phyloP scores from a whole-genome alignment of 768 basidiomycete genomes.

The Lactarius sanguifluus region DNA sequence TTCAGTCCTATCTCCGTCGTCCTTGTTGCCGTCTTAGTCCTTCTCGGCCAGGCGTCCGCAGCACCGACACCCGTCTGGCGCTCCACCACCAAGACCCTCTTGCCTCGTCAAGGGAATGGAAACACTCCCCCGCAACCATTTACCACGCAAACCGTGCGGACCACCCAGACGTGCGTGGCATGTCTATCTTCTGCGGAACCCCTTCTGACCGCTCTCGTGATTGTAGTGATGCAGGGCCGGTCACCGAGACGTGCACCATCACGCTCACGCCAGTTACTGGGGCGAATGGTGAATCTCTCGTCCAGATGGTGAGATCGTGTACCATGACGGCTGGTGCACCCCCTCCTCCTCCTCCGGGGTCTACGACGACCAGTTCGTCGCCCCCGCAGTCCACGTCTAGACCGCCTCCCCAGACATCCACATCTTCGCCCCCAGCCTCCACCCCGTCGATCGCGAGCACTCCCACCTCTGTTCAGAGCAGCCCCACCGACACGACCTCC shows the following conservation, averaged over 20 bases:
- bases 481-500: no score
- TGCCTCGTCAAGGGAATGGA: conserved; percentile 29
- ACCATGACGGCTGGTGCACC: conserved; percentile 23
- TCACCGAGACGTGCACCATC: conserved; percentile 40
- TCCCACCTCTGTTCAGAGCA: no score
- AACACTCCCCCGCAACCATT: conserved; percentile 37
- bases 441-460: no score
- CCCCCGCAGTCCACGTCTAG: conserved; percentile 12
- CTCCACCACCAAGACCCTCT: conserved; percentile 4
- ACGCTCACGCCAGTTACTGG: conserved; percentile 39
- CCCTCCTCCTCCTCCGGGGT: not conserved
- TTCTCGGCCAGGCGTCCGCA: conserved; percentile 16
- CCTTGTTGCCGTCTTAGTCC: conserved; percentile 1
- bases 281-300: conserved; percentile 34
- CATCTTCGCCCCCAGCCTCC: not conserved
- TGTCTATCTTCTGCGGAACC: not conserved
- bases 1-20: conserved; percentile 12
- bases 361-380: not conserved
- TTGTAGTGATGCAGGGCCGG: conserved; percentile 33
- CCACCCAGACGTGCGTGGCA: conserved; percentile 44
- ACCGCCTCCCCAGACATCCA: conserved; percentile 2
- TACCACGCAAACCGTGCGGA: conserved; percentile 39
- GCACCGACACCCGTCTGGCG: not conserved
- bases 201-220: conserved; percentile 1
- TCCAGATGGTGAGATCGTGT: conserved; percentile 39